phyloP scores from a whole-genome alignment of 306 rosid species.

The Prunus davidiana region DNA sequence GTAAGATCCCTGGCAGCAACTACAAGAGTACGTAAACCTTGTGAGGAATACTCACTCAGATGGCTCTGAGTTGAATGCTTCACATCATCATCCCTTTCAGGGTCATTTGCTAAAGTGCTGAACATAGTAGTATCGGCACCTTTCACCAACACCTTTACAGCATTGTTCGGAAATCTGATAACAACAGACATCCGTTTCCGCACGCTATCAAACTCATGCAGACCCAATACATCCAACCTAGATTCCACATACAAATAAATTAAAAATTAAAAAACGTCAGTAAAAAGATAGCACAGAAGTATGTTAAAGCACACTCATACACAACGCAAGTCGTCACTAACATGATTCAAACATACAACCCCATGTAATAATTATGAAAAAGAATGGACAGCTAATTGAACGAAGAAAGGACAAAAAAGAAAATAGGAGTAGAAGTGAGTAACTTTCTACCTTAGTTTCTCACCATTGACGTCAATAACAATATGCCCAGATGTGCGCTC shows the following conservation, averaged over 20 bases:
- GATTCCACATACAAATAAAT: slow-evolving; percentile 25
- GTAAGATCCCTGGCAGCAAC: slow-evolving; percentile 77
- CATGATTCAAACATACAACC: slow-evolving; percentile 1
- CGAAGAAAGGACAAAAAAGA: not conserved
- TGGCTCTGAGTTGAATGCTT: slow-evolving; percentile 56
- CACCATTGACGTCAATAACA: slow-evolving; percentile 83
- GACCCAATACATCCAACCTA: slow-evolving; percentile 95
- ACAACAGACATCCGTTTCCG: slow-evolving; percentile 98
- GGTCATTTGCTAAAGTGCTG: slow-evolving; percentile 51
- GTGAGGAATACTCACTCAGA: slow-evolving; percentile 71
- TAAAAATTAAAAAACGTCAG: not conserved
- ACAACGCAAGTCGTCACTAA: not conserved
- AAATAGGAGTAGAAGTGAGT: slow-evolving; percentile 30
- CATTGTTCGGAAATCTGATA: slow-evolving; percentile 73
- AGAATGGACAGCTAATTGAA: not conserved
- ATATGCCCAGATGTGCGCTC: slow-evolving; percentile 99
- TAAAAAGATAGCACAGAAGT: not conserved
- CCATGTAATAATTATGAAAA: not conserved
- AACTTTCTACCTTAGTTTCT: slow-evolving; percentile 84
- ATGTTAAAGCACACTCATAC: not conserved
- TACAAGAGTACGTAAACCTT: slow-evolving; percentile 91
- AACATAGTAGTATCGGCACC: slow-evolving; percentile 93
- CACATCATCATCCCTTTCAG: slow-evolving; percentile 33
- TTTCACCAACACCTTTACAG: slow-evolving; percentile 91
- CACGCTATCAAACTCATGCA: slow-evolving; percentile 95